Conservation (phyloP, 2,329 filamentous ascomycete species). For the Periconia sp. region DNA sequence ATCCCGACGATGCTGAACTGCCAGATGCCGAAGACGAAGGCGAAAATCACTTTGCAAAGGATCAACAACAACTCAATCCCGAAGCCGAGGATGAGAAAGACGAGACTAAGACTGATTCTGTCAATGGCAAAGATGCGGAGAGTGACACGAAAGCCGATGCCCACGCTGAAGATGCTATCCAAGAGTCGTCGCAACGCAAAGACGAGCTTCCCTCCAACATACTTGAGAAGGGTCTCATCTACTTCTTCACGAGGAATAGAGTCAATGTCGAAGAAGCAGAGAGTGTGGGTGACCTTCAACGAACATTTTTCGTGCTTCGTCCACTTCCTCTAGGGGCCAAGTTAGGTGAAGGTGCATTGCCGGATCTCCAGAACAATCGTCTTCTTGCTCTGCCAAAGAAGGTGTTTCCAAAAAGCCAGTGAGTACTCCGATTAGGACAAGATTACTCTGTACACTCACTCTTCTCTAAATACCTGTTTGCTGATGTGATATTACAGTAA, state of each 20-base stretch:
- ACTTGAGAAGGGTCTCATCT: conserved; percentile 85
- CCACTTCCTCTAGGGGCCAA: conserved; percentile 72
- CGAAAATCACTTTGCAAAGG: conserved; percentile 12
- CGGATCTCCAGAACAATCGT: conserved; percentile 64
- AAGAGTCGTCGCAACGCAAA: conserved; percentile 54
- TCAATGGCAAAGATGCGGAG: not conserved
- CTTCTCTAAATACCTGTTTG: not conserved
- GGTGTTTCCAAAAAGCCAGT: conserved; percentile 67
- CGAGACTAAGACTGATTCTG: conserved; percentile 13
- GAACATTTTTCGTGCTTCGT: conserved; percentile 77
- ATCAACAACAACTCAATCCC: conserved; percentile 12
- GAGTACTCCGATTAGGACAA: not conserved
- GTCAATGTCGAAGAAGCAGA: conserved; percentile 73
- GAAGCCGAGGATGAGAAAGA: conserved; percentile 28
- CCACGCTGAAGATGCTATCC: conserved; percentile 43
- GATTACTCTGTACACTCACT: not conserved
- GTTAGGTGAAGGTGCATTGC: conserved; percentile 61
- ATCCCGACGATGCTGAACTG: conserved; percentile 10
- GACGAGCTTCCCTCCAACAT: conserved; percentile 61
- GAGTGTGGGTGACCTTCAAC: conserved; percentile 70
- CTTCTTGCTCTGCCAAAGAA: conserved; percentile 84
- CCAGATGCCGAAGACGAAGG: conserved; percentile 26
- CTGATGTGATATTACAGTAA: conserved; percentile 16
- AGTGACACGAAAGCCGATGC: conserved; percentile 11
- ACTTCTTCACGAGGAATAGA: conserved; percentile 84